Percentiles rank a stretch among this genome's conserved stretches.
Conservation (phyloP, 1,284 basidiomycete genomes). For the Microbotryum silenes-acaulis region DNA sequence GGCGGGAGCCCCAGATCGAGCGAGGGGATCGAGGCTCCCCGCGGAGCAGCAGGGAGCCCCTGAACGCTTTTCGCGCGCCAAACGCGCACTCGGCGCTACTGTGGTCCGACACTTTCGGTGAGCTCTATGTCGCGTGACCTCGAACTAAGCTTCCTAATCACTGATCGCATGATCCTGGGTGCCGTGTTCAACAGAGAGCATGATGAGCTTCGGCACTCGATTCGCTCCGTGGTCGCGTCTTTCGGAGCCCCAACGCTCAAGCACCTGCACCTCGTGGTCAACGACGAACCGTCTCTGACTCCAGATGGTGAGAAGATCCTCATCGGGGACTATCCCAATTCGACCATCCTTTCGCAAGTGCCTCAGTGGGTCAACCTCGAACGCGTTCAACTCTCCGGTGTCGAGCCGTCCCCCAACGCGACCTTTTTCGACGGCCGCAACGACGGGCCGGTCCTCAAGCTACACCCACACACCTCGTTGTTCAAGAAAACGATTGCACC, state of each 20-base stretch:
- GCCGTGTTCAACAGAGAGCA: slow-evolving; percentile 15
- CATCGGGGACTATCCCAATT: neutral
- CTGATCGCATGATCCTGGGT: neutral
- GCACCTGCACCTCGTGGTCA: slow-evolving; percentile 22
- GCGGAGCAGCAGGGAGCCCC: neutral
- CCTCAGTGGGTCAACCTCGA: slow-evolving; percentile 20
- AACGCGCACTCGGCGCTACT: neutral
- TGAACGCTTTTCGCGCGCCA: neutral
- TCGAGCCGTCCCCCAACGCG: neutral
- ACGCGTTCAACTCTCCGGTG: neutral
- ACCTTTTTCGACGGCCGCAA: no score
- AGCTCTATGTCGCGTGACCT: neutral
- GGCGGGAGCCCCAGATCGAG: no score
- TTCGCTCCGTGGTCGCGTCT: slow-evolving; percentile 20
- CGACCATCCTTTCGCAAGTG: slow-evolving; percentile 6
- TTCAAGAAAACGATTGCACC: slow-evolving; percentile 10
- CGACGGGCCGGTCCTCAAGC: slow-evolving; percentile 1
- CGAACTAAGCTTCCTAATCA: no score
- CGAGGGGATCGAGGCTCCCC: no score
- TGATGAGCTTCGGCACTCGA: slow-evolving; percentile 30
- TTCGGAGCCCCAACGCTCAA: neutral
- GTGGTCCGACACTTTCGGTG: slow-evolving; percentile 21
- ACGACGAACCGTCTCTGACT: slow-evolving; percentile 5
- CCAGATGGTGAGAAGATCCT: neutral
- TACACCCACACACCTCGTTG: slow-evolving; percentile 20